A percentile compares a stretch with the other conserved stretches of the same genome.
These are phyloP conservation scores for Periglandula ipomoeae DNA, from an alignment of 2,329 filamentous ascomycete species.

Conservation along the genomic window DNA sequence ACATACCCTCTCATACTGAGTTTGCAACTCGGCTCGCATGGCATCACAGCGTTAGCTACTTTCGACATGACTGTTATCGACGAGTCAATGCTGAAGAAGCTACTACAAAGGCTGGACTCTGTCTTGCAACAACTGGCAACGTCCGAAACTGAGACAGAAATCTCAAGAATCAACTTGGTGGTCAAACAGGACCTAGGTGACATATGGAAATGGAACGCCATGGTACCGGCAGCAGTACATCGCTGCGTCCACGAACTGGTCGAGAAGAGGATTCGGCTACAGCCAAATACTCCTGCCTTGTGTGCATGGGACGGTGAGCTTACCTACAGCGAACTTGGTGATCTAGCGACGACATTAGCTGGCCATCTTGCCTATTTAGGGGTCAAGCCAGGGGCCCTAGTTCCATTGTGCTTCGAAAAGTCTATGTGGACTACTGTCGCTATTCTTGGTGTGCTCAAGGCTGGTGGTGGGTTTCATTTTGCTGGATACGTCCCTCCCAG, in stretches of 20 bases:
- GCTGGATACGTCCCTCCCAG: conserved; percentile 37
- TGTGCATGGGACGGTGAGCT: conserved; percentile 17
- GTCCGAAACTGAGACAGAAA: neutral
- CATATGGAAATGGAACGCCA: conserved; percentile 13
- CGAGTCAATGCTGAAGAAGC: too few species aligned
- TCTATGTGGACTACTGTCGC: conserved; percentile 36
- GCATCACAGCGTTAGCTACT: too few species aligned
- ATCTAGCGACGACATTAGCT: too few species aligned
- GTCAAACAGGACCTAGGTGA: neutral
- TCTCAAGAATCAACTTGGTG: neutral
- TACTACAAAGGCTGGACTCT: neutral
- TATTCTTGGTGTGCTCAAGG: conserved; percentile 37
- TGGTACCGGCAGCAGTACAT: conserved; percentile 6
- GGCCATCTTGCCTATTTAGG: too few species aligned
- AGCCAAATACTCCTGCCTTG: conserved; percentile 11
- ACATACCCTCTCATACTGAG: too few species aligned
- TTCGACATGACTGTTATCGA: too few species aligned
- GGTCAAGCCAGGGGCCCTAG: conserved; percentile 27
- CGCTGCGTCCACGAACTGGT: conserved; percentile 15
- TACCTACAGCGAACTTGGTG: conserved; percentile 13
- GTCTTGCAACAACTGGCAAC: neutral
- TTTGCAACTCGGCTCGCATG: too few species aligned
- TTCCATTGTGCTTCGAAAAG: conserved; percentile 43
- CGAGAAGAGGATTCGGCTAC: conserved; percentile 1
- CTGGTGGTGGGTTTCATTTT: conserved; percentile 37